phyloP scores from a whole-genome alignment of 352 stramenopile genomes.

The Globisporangium carolinianum region DNA sequence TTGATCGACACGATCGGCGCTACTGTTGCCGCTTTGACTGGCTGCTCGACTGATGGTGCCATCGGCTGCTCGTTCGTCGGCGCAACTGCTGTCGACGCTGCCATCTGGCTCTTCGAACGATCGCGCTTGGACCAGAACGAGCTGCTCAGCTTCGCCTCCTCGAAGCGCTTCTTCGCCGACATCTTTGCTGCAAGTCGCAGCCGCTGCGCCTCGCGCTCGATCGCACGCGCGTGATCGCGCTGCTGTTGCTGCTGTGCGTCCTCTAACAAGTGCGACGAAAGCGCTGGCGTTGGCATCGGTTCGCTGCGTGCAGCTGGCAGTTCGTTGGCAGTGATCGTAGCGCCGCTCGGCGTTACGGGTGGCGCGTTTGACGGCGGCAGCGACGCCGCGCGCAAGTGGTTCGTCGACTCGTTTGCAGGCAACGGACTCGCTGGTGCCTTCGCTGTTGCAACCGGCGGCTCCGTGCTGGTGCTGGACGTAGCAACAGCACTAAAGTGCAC shows the following conservation, averaged over 20 bases:
- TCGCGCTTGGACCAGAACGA: constrained; percentile 58
- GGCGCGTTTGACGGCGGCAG: constrained; percentile 2
- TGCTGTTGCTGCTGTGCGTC: background rate
- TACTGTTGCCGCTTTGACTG: background rate
- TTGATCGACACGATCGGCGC: constrained; percentile 1
- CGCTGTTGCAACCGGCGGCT: background rate
- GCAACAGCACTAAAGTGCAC: constrained; percentile 9
- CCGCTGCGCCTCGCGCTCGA: constrained; percentile 54
- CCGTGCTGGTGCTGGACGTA: constrained; percentile 1
- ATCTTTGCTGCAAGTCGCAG: constrained; percentile 58
- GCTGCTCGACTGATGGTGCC: background rate
- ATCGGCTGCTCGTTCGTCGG: background rate
- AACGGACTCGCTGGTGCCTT: background rate
- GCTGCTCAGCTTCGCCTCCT: constrained; percentile 65
- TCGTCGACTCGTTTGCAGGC: constrained; percentile 2
- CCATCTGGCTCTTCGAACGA: constrained; percentile 32
- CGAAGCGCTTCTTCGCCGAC: constrained; percentile 67
- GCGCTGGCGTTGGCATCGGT: background rate
- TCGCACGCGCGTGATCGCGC: constrained; percentile 50
- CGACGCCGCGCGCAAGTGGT: constrained; percentile 6
- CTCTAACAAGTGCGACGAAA: background rate
- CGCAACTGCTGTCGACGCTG: constrained; percentile 5
- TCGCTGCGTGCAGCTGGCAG: background rate
- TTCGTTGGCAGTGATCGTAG: constrained; percentile 3
- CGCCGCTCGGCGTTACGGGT: constrained; percentile 8